Base-by-base conservation (phyloP, 441 rosid genomes). In the Pelargonium cotyledonis region DNA sequence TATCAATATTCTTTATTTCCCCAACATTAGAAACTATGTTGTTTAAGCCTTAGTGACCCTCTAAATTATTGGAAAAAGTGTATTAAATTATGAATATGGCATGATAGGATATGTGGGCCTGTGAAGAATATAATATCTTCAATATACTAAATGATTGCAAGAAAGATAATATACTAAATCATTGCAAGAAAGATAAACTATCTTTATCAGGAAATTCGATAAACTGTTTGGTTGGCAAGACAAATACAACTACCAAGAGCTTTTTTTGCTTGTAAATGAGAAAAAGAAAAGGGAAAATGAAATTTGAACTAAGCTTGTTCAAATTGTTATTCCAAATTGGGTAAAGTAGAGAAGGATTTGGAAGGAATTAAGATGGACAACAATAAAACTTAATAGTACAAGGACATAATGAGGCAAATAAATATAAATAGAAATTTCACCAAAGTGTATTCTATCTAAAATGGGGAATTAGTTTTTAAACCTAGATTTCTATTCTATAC, bases 101-200 rank as follows among this genome's bases (percentile, higher is more conserved):
- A 74, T 75, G 81, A 76, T 74, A 65, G 71, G 77, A 73, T 35
- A 63, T 72, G 86, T 79, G 87, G 85, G 79, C 82, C 85, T 79
- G 15, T 65, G 11, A 53, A 14, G 69, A 55, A 70, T 77, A 73
- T 65, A 68, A 69, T 77, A 73, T 76, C 55, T 26, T 5, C 55
- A 14, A 49, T 49, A 12, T 49, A 4, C 55, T 49, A 49, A 49
- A 49, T 49, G 55, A 49, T 49, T 49, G 55, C 55, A 58, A 16
- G 16, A 5, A 6, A 58, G 29, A 80, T 72, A 76, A 66, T 74
- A 72, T 35, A 60, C 75, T 68, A 75, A 70, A 76, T 81, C 75
- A 81, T 80, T 76, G 70, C 63, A 63, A 51, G 73, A 71, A 69
- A 72, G 80, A 81, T 78, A 78, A 74, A 76, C 69, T 65, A 76